Evolutionary conservation across 192 early-diverging fungal species (phyloP).

Genomic region (Coemansia aciculifera): DNA sequence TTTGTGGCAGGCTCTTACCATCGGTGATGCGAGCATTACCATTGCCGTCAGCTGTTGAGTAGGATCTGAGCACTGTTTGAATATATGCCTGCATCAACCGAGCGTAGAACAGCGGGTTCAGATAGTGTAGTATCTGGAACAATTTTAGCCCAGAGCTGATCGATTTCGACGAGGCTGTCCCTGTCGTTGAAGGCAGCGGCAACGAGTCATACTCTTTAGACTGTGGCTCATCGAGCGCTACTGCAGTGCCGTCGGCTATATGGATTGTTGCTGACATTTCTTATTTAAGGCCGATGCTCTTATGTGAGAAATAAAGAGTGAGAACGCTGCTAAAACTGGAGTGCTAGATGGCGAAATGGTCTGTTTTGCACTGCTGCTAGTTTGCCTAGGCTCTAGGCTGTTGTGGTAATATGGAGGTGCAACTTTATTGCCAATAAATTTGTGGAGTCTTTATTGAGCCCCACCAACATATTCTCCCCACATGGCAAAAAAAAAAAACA

Average conservation of each 20-base stretch:
- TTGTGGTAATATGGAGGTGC: too few relatives aligned
- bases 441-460: too few relatives aligned
- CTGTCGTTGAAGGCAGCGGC: conserved; percentile 32
- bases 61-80: conserved; percentile 29
- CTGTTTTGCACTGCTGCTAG: neutral
- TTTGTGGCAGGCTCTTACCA: conserved; percentile 8
- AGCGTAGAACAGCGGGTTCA: conserved; percentile 52
- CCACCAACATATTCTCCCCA: too few relatives aligned
- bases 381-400: too few relatives aligned
- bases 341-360: neutral
- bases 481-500: too few relatives aligned
- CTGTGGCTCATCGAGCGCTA: neutral
- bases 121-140: conserved; percentile 30
- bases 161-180: neutral
- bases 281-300: neutral
- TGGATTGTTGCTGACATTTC: neutral
- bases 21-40: conserved; percentile 13
- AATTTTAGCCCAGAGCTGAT: conserved; percentile 22
- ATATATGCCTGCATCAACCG: conserved; percentile 43
- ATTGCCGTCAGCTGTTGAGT: neutral
- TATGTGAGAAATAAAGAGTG: neutral
- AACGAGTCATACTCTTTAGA: conserved; percentile 23
- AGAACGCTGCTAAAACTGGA: neutral
- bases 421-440: too few relatives aligned
- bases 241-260: neutral